Evolutionary conservation across 176 grass and related monocot genomes (phyloP).

Genomic region (Avena eriantha): DNA sequence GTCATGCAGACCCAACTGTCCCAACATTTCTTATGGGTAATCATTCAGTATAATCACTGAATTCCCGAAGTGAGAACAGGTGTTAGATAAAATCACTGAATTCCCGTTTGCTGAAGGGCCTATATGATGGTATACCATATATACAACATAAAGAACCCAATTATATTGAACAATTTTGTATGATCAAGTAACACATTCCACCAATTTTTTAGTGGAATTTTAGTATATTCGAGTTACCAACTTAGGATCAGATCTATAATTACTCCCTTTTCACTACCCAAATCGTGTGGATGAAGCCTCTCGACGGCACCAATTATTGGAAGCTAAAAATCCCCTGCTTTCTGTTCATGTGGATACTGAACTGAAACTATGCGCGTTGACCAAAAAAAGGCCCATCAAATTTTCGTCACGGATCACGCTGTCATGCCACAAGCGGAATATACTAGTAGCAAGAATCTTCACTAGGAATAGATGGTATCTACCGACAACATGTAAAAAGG

Average conservation of each 20-base stretch:
- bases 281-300: not conserved
- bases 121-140: not conserved
- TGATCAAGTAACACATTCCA: not conserved
- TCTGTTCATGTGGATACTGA: conserved; percentile 28
- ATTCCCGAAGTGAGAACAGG: not conserved
- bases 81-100: not conserved
- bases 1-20: not conserved
- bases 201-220: not conserved
- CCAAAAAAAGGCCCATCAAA: not conserved
- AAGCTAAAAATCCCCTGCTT: not conserved
- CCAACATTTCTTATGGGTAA: not conserved
- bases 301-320: conserved; percentile 10
- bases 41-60: not conserved
- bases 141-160: not conserved
- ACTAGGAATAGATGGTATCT: not conserved
- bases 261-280: not conserved
- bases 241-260: not conserved
- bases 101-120: not conserved
- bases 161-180: not conserved
- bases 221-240: not conserved
- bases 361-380: conserved; percentile 5
- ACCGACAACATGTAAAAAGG: not conserved
- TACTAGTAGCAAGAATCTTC: not conserved
- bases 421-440: not conserved
- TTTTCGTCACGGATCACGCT: not conserved